Conservation (phyloP, 2,329 filamentous ascomycete species). For the Tolypocladium cylindrosporum region DNA sequence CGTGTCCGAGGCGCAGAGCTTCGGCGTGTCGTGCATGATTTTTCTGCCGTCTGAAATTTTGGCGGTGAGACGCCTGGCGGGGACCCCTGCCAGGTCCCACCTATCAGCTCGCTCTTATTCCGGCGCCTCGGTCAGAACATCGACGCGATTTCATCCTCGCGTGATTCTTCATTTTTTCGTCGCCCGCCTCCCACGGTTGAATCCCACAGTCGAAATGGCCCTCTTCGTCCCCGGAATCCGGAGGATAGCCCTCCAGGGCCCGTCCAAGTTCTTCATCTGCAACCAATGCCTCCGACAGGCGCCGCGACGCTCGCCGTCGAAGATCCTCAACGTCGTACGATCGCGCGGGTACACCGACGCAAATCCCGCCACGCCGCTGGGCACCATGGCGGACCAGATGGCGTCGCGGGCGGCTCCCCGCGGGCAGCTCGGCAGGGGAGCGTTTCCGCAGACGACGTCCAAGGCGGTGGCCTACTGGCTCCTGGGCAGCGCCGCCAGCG, state of each 20-base stretch:
- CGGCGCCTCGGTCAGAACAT: not conserved
- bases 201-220: slow-evolving; percentile 23
- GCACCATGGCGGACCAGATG: slow-evolving; percentile 14
- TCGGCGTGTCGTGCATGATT: slow-evolving; percentile 1
- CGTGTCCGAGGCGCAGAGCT: not conserved
- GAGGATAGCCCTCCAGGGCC: slow-evolving; percentile 27
- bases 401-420: slow-evolving; percentile 7
- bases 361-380: slow-evolving; percentile 17
- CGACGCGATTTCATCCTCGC: not conserved
- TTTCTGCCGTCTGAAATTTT: slow-evolving; percentile 21
- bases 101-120: slow-evolving; percentile 18
- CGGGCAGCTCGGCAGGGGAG: slow-evolving; percentile 20
- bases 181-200: not conserved
- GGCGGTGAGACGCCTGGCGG: slow-evolving; percentile 21
- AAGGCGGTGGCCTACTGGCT: slow-evolving; percentile 87
- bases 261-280: slow-evolving; percentile 32
- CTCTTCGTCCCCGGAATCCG: slow-evolving; percentile 31
- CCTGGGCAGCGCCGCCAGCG: slow-evolving; percentile 78
- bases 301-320: slow-evolving; percentile 22
- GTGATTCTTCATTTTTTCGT: not conserved
- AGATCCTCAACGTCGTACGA: slow-evolving; percentile 28
- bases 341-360: slow-evolving; percentile 27
- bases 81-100: slow-evolving; percentile 12
- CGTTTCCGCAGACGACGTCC: slow-evolving; percentile 53
- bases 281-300: slow-evolving; percentile 36